A percentile compares a stretch with the other conserved stretches of the same genome.
Evolutionary conservation across 2,329 filamentous ascomycete genomes (phyloP).

Genomic region (Hymenoscyphus repandus): DNA sequence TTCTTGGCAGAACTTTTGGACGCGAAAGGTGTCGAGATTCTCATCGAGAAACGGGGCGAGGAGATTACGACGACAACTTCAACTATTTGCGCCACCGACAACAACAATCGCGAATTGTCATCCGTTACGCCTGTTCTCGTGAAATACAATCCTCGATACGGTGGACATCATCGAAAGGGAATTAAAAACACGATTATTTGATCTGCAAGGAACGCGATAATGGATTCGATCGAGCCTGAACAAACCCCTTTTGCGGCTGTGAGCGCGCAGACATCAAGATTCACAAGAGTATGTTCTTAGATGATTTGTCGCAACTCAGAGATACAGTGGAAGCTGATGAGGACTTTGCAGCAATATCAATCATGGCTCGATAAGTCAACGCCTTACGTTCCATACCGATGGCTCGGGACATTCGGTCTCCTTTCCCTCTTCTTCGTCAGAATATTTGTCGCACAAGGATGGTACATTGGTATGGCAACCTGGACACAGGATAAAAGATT

Average conservation of each 20-base stretch:
- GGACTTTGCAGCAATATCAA: constrained; percentile 72
- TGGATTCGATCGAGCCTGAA: constrained; percentile 85
- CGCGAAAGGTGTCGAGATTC: constrained; percentile 14
- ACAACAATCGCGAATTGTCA: background rate
- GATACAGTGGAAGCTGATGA: constrained; percentile 13
- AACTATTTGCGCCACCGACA: constrained; percentile 10
- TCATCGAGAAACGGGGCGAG: background rate
- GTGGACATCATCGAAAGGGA: no score
- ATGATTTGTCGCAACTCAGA: background rate
- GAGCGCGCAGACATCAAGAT: constrained; percentile 73
- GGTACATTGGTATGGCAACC: constrained; percentile 79
- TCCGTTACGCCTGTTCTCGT: no score
- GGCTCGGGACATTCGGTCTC: constrained; percentile 73
- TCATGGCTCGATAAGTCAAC: constrained; percentile 89
- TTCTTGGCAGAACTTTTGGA: constrained; percentile 4
- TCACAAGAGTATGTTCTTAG: constrained; percentile 59
- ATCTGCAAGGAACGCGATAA: constrained; percentile 33
- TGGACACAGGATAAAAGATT: constrained; percentile 6
- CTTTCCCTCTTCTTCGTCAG: constrained; percentile 81
- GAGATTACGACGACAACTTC: constrained; percentile 9
- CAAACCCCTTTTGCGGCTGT: constrained; percentile 90
- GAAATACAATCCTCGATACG: no score
- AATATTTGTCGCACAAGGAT: constrained; percentile 89
- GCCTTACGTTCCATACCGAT: constrained; percentile 83
- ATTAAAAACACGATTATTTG: background rate